A percentile compares a stretch with the other conserved stretches of the same genome.
These are phyloP conservation scores for Sugiyamaella japonica DNA, from an alignment of 1,139 yeast genomes.

Conservation along the genomic window DNA sequence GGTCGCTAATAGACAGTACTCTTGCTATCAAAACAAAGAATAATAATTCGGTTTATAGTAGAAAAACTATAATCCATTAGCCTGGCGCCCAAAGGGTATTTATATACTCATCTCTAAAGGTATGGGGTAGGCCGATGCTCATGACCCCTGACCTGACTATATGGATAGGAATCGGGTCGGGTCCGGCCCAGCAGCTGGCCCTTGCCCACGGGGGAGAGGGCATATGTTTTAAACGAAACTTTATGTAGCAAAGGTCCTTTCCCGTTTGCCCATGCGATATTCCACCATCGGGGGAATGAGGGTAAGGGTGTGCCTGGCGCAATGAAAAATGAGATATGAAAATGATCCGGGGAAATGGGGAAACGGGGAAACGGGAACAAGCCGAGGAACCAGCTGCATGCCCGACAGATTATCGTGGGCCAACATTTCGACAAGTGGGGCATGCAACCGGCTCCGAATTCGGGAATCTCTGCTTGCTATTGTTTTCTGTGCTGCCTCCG, in stretches of 20 bases:
- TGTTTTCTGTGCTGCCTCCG: too few relatives aligned
- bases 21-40: too few relatives aligned
- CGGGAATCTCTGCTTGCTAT: background rate
- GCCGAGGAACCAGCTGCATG: background rate
- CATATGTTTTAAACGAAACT: constrained; percentile 4
- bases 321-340: too few relatives aligned
- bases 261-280: background rate
- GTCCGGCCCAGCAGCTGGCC: background rate
- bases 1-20: background rate
- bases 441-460: background rate
- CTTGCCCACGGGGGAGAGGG: too few relatives aligned
- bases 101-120: background rate
- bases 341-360: constrained; percentile 21
- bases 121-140: background rate
- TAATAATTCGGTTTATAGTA: background rate
- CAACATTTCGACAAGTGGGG: background rate
- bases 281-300: constrained; percentile 4
- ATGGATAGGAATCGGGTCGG: background rate
- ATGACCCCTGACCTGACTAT: too few relatives aligned
- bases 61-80: background rate
- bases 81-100: background rate
- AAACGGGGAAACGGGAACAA: background rate
- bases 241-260: too few relatives aligned
- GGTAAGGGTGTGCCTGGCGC: background rate
- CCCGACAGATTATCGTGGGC: constrained; percentile 19